A percentile compares a stretch with the other conserved stretches of the same genome.
These are phyloP conservation scores for Aureobasidium sp. DNA, from an alignment of 2,329 filamentous ascomycete genomes.

Conservation along the genomic window DNA sequence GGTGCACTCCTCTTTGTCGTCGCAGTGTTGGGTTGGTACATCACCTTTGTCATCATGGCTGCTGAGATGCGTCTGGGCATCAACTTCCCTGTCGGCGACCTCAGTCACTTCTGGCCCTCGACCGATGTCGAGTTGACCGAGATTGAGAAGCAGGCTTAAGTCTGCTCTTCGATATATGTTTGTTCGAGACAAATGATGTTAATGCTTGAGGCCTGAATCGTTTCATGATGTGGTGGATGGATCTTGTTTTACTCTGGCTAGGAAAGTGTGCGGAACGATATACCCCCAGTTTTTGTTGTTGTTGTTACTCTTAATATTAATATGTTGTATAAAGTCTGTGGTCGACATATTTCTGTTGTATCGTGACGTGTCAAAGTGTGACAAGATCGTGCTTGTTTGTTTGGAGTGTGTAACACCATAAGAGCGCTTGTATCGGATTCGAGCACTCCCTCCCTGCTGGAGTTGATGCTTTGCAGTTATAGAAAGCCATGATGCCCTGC, in stretches of 20 bases:
- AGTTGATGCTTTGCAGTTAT: neutral
- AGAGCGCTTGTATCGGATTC: no score
- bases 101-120: conserved; percentile 40
- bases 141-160: conserved; percentile 20
- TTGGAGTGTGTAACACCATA: no score
- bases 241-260: neutral
- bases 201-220: neutral
- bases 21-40: conserved; percentile 43
- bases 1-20: conserved; percentile 37
- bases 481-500: neutral
- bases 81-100: conserved; percentile 42
- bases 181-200: neutral
- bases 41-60: conserved; percentile 45
- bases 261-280: neutral
- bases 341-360: neutral
- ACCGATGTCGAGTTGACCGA: conserved; percentile 16
- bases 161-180: neutral
- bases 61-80: conserved; percentile 44
- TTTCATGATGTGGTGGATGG: neutral
- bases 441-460: neutral
- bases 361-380: no score
- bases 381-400: no score
- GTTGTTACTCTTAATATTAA: neutral
- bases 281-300: neutral
- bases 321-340: neutral